Evolutionary conservation across 352 stramenopile genomes (phyloP).

Genomic region (Phytophthora europaea): DNA sequence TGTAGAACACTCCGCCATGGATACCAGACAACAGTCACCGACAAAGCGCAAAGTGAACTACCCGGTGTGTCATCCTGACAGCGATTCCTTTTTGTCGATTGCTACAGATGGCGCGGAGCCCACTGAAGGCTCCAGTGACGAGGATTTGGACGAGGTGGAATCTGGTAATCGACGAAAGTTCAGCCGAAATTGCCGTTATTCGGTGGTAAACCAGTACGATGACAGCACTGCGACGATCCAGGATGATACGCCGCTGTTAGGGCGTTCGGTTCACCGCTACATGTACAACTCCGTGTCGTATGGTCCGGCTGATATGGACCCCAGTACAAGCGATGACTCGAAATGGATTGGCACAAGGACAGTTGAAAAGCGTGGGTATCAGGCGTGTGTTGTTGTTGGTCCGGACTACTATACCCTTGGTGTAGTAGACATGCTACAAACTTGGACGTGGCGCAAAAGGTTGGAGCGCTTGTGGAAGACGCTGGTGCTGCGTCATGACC

Average conservation of each 20-base stretch:
- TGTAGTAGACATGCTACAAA: slow-evolving; percentile 93
- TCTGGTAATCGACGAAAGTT: slow-evolving; percentile 62
- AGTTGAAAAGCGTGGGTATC: slow-evolving; percentile 74
- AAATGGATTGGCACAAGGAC: slow-evolving; percentile 71
- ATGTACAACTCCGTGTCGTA: slow-evolving; percentile 54
- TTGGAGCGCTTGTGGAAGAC: slow-evolving; percentile 90
- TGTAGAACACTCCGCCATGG: slow-evolving; percentile 68
- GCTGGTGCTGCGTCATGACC: slow-evolving; percentile 71
- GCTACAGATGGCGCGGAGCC: slow-evolving; percentile 43
- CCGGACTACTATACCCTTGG: slow-evolving; percentile 91
- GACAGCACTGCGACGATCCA: slow-evolving; percentile 45
- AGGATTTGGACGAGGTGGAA: slow-evolving; percentile 69
- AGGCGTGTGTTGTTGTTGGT: slow-evolving; percentile 79
- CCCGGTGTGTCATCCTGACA: slow-evolving; percentile 72
- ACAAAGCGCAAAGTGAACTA: slow-evolving; percentile 83
- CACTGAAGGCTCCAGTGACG: slow-evolving; percentile 54
- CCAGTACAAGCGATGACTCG: slow-evolving; percentile 36
- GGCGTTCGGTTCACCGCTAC: slow-evolving; percentile 42
- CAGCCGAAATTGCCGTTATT: slow-evolving; percentile 79
- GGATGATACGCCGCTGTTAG: slow-evolving; percentile 59
- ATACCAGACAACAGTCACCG: slow-evolving; percentile 51
- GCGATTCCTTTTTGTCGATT: slow-evolving; percentile 54
- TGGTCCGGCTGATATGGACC: slow-evolving; percentile 30
- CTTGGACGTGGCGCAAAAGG: slow-evolving; percentile 87
- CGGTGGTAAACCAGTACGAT: slow-evolving; percentile 63